Base-by-base conservation (phyloP, 179 eudicot genomes). In the Beta lomatogona region DNA sequence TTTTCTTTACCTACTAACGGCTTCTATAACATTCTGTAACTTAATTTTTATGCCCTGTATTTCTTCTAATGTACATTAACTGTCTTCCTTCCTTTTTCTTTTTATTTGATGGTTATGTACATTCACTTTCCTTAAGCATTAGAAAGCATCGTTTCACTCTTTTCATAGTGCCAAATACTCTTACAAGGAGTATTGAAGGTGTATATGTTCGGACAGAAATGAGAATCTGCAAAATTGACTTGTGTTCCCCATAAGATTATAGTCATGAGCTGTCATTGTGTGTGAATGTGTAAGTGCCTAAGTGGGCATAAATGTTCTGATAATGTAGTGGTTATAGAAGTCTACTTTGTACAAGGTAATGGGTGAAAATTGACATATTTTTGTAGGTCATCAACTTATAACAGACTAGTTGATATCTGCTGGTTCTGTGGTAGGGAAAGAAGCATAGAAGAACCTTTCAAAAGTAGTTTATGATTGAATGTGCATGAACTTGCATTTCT, bases 251-350 rank as follows among this genome's bases (percentile, higher is more conserved):
- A 77, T 13, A 77, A 74, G 77, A 55, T 36, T 57, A 14, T 25
- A 55, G 28, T 57, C 10, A 28, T 57, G 65, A 57, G 16, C 8
- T 74, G 80, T 77, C 61, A 28, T 50, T 50, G 60, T 66, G 31
- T 55, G 52, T 28, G 52, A 48, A 6, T 3, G 52, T 48, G 1
- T 48, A 48, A 4, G 52, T 48, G 52, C 52, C 52, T 48, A 28
- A 66, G 80, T 77, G 80, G 73, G 80, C 52, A 77, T 66, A 77
- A 52, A 66, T 66, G 18, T 52, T 77, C 50, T 66, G 73, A 77
- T 25, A 13, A 65, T 65, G 22, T 41, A 77, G 71, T 77, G 71
- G 79, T 22, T 50, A 46, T 58, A 46, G 48, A 46, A 63, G 61
- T 77, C 25, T 52, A 25, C 67, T 46, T 16, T 53, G 19, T 53